Base-by-base conservation (phyloP, 176 grass and related monocot genomes). In the Ensete ventricosum region DNA sequence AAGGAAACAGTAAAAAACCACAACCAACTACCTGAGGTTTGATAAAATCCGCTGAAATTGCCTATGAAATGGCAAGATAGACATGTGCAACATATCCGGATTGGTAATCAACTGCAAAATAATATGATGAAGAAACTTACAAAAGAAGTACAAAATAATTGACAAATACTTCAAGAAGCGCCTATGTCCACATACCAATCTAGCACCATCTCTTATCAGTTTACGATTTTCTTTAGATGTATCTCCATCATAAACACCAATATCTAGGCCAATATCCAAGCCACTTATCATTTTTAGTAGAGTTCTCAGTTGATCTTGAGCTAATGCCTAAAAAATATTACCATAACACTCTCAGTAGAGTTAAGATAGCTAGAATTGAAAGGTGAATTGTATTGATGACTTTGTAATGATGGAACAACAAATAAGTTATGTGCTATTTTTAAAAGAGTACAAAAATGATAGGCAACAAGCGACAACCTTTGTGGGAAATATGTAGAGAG, bases 401-500 rank as follows among this genome's bases (percentile, higher is more conserved):
- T 27, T 77, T 65, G 49, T 64, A 10, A 52, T 52, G 17, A 17
- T 49, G 52, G 17, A 8, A 77, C 19, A 23, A 51, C 5, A 20
- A 25, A 70, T n/a, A 50, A 9, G 67, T 14, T 4, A 69, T 67
- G 51, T 34, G 14, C 19, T 27, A 50, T 10, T 8, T 43, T 43
- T 43, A 69, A n/a, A 50, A 50, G 7, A 11, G 67, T 48, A 16
- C 26, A 48, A 81, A 77, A 87, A 80, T 67, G 80, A 73, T 53
- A 62, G 64, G 68, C 20, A 78, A 72, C 63, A 6, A 27, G 51
- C 14, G 1, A 50, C 76, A 62, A 97, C 94, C 94, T 97, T 97
- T 80, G 88, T 97, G 10, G 94, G 94, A 77, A 97, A 97, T 84
- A 97, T 90, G 75, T 97, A 97, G 26, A 97, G 80, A 82, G 94